Conservation (phyloP, 768 basidiomycete genomes). For the Boletus coccyginus region DNA sequence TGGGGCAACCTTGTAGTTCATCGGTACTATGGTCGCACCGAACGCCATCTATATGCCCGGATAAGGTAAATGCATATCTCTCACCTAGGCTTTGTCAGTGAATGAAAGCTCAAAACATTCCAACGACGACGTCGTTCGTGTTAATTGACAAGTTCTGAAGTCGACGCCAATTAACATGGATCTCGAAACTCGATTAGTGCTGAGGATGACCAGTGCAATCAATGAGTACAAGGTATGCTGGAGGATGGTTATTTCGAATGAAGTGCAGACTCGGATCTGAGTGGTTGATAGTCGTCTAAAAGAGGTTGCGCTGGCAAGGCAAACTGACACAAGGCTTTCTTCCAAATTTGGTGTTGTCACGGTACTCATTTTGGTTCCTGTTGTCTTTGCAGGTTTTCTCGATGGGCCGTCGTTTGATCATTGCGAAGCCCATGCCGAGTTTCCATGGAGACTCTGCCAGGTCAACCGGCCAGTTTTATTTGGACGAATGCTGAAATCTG, state of each 20-base stretch:
- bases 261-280: neutral
- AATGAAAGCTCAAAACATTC: no score
- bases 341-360: conserved; percentile 3
- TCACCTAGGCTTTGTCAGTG: no score
- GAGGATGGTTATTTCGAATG: neutral
- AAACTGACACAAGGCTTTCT: neutral
- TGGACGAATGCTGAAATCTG: neutral
- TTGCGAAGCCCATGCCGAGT: conserved; percentile 3
- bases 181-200: neutral
- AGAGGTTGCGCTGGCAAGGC: no score
- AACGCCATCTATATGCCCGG: no score
- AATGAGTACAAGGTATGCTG: neutral
- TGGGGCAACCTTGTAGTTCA: no score
- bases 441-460: conserved; percentile 17
- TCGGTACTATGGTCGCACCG: no score
- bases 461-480: neutral
- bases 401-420: neutral
- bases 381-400: conserved; percentile 1
- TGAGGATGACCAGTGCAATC: neutral
- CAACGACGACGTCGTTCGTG: no score
- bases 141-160: neutral
- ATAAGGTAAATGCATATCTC: no score
- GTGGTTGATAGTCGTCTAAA: no score
- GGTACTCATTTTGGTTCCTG: conserved; percentile 4
- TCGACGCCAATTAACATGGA: neutral